phyloP scores from a whole-genome alignment of 1,284 basidiomycete genomes.

The Cerioporus squamosus region DNA sequence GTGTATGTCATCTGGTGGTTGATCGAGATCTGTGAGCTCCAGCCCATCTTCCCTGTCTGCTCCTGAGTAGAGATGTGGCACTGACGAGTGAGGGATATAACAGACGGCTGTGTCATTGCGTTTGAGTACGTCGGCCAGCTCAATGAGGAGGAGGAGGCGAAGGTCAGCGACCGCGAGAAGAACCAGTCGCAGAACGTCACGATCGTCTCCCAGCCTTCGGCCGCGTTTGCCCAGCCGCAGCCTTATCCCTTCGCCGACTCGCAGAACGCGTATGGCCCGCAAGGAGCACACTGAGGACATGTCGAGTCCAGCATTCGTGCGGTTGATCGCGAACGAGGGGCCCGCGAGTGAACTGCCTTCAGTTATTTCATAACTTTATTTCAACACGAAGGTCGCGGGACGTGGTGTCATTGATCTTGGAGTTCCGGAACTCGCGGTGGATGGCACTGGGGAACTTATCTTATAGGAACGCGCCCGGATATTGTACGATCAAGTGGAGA shows the following conservation, averaged over 20 bases:
- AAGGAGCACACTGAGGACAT: too few relatives aligned
- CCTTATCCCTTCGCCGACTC: constrained; percentile 16
- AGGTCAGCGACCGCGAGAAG: constrained; percentile 20
- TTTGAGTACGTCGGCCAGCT: constrained; percentile 37
- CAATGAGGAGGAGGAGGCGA: constrained; percentile 28
- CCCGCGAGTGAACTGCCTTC: not conserved
- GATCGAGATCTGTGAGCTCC: constrained; percentile 53
- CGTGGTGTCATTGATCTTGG: too few relatives aligned
- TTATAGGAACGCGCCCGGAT: too few relatives aligned
- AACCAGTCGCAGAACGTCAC: constrained; percentile 23
- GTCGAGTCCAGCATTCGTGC: too few relatives aligned
- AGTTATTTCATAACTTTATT: too few relatives aligned
- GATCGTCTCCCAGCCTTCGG: constrained; percentile 7
- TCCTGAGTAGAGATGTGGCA: not conserved
- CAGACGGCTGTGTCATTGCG: constrained; percentile 36
- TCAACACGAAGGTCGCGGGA: too few relatives aligned
- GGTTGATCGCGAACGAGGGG: too few relatives aligned
- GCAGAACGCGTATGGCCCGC: constrained; percentile 11
- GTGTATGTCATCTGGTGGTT: constrained; percentile 46
- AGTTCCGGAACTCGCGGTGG: too few relatives aligned
- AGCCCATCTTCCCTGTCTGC: not conserved
- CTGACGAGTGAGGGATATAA: not conserved
- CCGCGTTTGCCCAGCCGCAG: not conserved
- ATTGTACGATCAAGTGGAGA: too few relatives aligned
- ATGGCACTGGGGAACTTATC: too few relatives aligned